phyloP scores from a whole-genome alignment of 2,329 filamentous ascomycete species.

The Xylaria sp. region DNA sequence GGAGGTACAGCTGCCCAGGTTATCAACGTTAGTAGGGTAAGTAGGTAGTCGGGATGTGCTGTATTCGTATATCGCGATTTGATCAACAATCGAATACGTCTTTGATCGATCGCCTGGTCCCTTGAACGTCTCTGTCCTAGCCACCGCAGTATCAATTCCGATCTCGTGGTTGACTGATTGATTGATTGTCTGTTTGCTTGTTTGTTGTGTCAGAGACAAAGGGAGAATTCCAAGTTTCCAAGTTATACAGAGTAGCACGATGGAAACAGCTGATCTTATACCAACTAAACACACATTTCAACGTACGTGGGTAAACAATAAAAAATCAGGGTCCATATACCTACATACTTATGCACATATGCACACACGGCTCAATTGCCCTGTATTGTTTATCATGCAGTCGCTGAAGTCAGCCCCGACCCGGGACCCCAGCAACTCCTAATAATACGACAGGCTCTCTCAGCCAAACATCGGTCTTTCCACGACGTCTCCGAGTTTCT shows the following conservation, averaged over 20 bases:
- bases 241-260: neutral
- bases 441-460: neutral
- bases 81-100: neutral
- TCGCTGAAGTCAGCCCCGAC: neutral
- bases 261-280: neutral
- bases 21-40: neutral
- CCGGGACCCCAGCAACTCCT: neutral
- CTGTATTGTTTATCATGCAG: neutral
- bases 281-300: neutral
- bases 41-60: too few species aligned
- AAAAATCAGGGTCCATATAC: neutral
- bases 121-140: neutral
- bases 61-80: too few species aligned
- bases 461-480: neutral
- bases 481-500: neutral
- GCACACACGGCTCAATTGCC: neutral
- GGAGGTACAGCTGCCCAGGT: neutral
- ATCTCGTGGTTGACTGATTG: neutral
- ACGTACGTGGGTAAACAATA: neutral
- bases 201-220: neutral
- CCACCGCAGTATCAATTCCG: too few species aligned
- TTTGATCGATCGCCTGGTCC: neutral
- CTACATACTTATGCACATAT: too few species aligned
- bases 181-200: too few species aligned
- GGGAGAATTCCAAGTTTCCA: neutral